These are phyloP conservation scores for Chlorella ohadii DNA, from an alignment of 139 green algal species.

Conservation along the genomic window DNA sequence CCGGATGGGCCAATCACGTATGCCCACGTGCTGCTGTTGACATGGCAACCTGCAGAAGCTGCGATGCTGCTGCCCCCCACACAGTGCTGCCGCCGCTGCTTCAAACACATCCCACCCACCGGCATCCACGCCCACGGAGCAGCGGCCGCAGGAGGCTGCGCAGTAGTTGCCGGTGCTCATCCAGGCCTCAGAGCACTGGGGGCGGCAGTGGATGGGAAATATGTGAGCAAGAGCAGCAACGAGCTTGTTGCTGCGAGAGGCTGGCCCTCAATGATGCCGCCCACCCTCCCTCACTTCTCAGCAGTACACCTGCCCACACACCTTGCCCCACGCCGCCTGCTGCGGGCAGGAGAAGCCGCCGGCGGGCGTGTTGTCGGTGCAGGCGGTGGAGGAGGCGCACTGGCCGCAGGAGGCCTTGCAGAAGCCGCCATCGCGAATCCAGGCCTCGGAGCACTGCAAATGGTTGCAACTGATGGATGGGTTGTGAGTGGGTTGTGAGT, in stretches of 20 bases:
- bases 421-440: constrained; percentile 26
- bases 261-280: too few species aligned
- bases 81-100: too few species aligned
- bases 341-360: not conserved
- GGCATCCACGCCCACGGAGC: not conserved
- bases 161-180: constrained; percentile 37
- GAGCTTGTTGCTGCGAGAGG: too few species aligned
- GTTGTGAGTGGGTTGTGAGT: too few species aligned
- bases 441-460: constrained; percentile 18
- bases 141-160: constrained; percentile 36
- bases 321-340: not conserved
- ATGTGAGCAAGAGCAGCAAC: too few species aligned
- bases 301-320: not conserved
- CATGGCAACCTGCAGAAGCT: too few species aligned
- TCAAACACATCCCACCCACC: too few species aligned
- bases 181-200: constrained; percentile 32
- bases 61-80: too few species aligned
- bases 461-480: too few species aligned
- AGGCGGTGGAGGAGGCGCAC: constrained; percentile 15
- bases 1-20: too few species aligned
- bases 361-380: not conserved
- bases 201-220: not conserved
- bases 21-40: too few species aligned
- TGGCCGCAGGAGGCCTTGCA: constrained; percentile 38
- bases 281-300: too few species aligned